A percentile compares a stretch with the other conserved stretches of the same genome.
phyloP scores from a whole-genome alignment of 352 stramenopile species.

The Thalassiosira gravida region DNA sequence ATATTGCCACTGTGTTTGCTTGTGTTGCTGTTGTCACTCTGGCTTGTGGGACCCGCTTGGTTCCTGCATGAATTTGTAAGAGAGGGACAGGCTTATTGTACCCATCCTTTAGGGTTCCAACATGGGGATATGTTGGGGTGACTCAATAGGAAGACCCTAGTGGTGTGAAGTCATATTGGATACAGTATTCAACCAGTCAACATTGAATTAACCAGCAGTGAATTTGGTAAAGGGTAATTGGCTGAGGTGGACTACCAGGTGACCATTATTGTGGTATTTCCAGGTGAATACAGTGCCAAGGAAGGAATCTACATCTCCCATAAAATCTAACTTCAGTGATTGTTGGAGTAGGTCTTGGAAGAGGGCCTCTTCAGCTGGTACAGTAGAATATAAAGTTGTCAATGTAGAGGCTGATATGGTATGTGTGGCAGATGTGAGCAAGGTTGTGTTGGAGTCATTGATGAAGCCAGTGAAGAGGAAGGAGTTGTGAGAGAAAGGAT shows the following conservation, averaged over 20 bases:
- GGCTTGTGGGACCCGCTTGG: too few relatives aligned
- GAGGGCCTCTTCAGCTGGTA: background rate
- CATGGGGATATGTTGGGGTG: too few relatives aligned
- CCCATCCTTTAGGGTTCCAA: too few relatives aligned
- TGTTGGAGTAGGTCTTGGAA: background rate
- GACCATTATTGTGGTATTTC: background rate
- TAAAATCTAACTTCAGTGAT: conserved; percentile 12
- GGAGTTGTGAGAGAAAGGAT: background rate
- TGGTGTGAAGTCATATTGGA: conserved; percentile 14
- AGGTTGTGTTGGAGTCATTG: background rate
- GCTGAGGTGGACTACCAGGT: background rate
- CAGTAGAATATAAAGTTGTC: background rate
- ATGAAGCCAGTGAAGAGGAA: background rate
- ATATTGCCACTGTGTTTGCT: too few relatives aligned
- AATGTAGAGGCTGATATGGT: background rate
- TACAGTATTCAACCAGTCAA: background rate
- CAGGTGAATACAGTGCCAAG: conserved; percentile 15
- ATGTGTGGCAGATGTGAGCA: background rate
- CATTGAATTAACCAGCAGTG: background rate
- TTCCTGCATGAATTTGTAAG: too few relatives aligned
- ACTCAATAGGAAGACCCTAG: conserved; percentile 24
- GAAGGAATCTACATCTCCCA: conserved; percentile 15
- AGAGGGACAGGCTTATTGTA: too few relatives aligned
- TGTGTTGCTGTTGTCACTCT: too few relatives aligned
- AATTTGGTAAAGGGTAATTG: background rate